Conservation (phyloP, 192 early-diverging fungal genomes). For the Podochytrium sp. region DNA sequence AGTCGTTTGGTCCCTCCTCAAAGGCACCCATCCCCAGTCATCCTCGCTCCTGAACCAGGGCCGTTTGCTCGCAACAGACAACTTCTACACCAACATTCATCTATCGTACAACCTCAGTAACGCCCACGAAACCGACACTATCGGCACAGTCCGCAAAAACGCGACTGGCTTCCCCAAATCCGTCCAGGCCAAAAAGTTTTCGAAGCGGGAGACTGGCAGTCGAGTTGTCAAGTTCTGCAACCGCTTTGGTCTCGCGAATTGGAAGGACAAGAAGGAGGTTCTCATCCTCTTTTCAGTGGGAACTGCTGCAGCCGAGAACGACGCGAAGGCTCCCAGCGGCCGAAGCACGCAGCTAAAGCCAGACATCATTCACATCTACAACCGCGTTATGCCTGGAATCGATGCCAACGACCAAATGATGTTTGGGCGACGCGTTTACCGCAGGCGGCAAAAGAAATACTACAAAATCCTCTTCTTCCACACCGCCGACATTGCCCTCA, state of each 20-base stretch:
- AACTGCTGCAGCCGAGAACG: too few relatives aligned
- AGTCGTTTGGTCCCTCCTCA: not conserved
- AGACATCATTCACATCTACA: not conserved
- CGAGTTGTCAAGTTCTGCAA: not conserved
- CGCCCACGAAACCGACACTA: not conserved
- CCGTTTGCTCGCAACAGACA: not conserved
- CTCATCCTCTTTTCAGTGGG: not conserved
- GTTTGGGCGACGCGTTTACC: not conserved
- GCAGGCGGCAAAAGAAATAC: not conserved
- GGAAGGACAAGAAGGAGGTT: not conserved
- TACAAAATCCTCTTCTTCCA: not conserved
- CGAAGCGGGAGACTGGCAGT: not conserved
- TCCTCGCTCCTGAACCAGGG: not conserved
- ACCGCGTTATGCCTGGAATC: not conserved
- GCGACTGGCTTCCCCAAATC: not conserved
- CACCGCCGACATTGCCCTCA: not conserved
- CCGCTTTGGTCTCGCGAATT: not conserved
- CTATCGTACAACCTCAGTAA: not conserved
- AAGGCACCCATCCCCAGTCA: not conserved
- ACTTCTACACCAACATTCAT: not conserved
- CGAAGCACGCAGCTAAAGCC: not conserved
- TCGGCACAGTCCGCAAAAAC: not conserved
- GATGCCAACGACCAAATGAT: not conserved
- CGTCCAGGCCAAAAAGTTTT: not conserved
- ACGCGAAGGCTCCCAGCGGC: too few relatives aligned